Evolutionary conservation across 176 grass and related monocot species (phyloP), one percentile per base, ranked within the genome.

Genomic region (Triticum urartu): DNA sequence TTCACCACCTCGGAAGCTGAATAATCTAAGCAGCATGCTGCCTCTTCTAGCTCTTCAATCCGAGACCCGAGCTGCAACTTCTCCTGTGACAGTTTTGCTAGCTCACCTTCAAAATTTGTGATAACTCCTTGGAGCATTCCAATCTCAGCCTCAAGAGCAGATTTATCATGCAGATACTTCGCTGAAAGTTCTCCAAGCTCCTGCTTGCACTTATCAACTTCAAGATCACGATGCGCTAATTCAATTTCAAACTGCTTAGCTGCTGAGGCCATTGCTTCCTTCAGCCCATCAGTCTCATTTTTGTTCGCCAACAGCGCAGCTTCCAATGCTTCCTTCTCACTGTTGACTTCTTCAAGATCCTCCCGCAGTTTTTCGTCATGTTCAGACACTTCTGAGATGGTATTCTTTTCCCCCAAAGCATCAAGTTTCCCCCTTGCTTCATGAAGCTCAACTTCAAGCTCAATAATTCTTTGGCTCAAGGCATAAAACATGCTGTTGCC

Each of bases 401-500:
- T 65, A 79, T 80, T 91, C 56, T 90, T 89, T 83, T 91, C 92
- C 65, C 90, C 90, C 18, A 90, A 88, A 34, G 86, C 26, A 12
- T 62, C 66, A 59, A 95, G 85, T 65, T 91, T 95, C 22, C 88
- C 88, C 75, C 60, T 91, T 64, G 79, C 76, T 74, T 95, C 88
- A 25, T 73, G 81, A 68, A 98, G 92, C 69, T 98, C 88, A 59
- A 92, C 84, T 83, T 98, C 82, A 58, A 98, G 85, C 79, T 95
- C 90, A 72, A 74, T 84, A 84, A 94, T 89, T 75, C 89, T 98
- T 86, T 92, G 82, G 77, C 77, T 90, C 38, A 95, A 83, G 38
- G 82, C 72, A 96, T 87, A 92, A 43, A 83, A 76, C 79, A 90
- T 94, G 40, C 28, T 78, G 86, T 83, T 87, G 61, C 42, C 79